Base-by-base conservation (phyloP, 176 grass and related monocot species). In the Juncus effusus region DNA sequence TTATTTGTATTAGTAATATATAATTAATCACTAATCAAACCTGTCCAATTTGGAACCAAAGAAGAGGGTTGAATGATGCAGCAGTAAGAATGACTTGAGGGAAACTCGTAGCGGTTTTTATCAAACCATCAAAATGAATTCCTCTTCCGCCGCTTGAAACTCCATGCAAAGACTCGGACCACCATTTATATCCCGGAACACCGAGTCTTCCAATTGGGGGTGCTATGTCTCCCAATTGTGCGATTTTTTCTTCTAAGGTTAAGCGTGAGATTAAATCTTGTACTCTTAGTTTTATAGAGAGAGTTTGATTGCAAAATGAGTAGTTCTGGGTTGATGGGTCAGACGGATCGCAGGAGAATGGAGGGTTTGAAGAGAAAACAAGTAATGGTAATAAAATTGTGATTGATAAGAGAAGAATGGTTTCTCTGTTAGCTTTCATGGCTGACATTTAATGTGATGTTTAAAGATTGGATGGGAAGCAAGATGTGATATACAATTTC, bases 61-160 rank as follows among this genome's bases (percentile, higher is more conserved):
- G 77, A 40, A 76, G 67, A 64, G 88, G 82, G 73, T 89, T 84
- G 80, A 96, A 96, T 3, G 88, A 79, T 0, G 93, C 93, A 51
- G 79, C 88, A n/a, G 88, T 91, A 62, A 96, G 82, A 65, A 96
- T 96, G 74, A 96, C 93, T 77, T 96, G 93, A 10, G 93, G 93
- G 67, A 96, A 96, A 80, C 85, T 96, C 51, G 93, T 96, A 44
- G 88, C 88, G 2, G 75, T 78, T 63, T 66, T 67, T 42, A 96
- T 74, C 59, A 76, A 57, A 40, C 85, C 88, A 64, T 77, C 64
- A 62, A 91, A 90, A 76, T 86, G 84, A 42, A 90, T 65, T 35
- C 93, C 93, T 7, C 80, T 72, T n/a, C 92, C 92, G 5, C 75
- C 78, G 45, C 80, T 59, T 3, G 93, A 67, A 0, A 96, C 72